Evolutionary conservation across 2,329 filamentous ascomycete genomes (phyloP).

Genomic region (Biscogniauxia marginata): DNA sequence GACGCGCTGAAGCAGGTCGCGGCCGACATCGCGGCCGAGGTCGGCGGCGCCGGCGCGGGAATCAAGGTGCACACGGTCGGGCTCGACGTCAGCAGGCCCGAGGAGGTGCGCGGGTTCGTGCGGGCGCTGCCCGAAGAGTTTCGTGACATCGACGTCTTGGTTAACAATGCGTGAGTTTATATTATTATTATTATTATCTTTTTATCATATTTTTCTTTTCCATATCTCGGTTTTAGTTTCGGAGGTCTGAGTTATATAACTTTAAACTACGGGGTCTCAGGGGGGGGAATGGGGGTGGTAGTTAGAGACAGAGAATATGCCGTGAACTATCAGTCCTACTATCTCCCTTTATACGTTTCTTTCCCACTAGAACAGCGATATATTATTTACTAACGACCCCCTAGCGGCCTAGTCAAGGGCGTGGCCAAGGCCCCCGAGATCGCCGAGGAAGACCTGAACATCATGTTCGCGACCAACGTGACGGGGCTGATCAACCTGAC

Average conservation of each 20-base stretch:
- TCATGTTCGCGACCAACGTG: conserved; percentile 93
- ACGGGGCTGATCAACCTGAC: conserved; percentile 96
- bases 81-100: conserved; percentile 81
- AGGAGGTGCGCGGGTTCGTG: conserved; percentile 73
- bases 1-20: conserved; percentile 75
- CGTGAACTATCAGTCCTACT: not conserved
- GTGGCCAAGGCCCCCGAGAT: conserved; percentile 85
- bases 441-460: conserved; percentile 72
- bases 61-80: conserved; percentile 80
- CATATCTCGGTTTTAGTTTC: not conserved
- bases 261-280: too few relatives aligned
- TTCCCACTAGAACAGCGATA: conserved; percentile 45
- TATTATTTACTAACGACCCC: too few relatives aligned
- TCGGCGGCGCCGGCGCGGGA: conserved; percentile 67
- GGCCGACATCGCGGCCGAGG: conserved; percentile 70
- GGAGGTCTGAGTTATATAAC: too few relatives aligned
- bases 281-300: not conserved
- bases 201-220: not conserved
- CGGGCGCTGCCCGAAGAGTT: conserved; percentile 74
- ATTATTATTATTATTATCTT: not conserved
- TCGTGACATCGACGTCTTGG: conserved; percentile 79
- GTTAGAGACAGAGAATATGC: too few relatives aligned
- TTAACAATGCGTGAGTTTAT: conserved; percentile 85
- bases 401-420: conserved; percentile 84
- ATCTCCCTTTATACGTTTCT: not conserved